These are phyloP conservation scores for Fusarium chaquense DNA, from an alignment of 2,329 filamentous ascomycete genomes.

Conservation along the genomic window DNA sequence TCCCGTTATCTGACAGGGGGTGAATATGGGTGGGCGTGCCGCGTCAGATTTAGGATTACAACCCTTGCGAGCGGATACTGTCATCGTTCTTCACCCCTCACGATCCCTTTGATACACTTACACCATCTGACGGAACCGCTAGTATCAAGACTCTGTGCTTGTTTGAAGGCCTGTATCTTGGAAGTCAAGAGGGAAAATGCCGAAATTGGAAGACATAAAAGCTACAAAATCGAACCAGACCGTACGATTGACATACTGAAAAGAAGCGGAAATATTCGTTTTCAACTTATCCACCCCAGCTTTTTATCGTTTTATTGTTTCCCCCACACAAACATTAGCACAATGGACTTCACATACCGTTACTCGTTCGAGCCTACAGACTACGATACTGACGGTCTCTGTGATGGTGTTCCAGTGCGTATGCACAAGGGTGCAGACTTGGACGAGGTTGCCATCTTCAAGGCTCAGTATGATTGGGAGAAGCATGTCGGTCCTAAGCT, in stretches of 20 bases:
- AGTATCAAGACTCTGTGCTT: not conserved
- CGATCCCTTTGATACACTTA: not conserved
- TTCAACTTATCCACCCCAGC: not conserved
- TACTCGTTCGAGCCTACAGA: constrained; percentile 6
- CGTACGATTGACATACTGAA: not conserved
- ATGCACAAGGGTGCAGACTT: constrained; percentile 3
- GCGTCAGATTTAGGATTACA: not conserved
- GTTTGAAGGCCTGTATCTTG: not conserved
- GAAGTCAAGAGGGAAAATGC: not conserved
- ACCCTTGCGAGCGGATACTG: not conserved
- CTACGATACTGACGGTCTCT: constrained; percentile 5
- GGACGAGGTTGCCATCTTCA: constrained; percentile 7
- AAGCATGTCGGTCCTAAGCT: constrained; percentile 7
- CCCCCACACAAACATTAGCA: not conserved
- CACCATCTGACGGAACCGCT: not conserved
- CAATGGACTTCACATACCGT: constrained; percentile 10
- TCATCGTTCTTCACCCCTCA: not conserved
- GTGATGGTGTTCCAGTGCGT: constrained; percentile 7
- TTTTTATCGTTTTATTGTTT: not conserved
- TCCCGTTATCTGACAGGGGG: not conserved
- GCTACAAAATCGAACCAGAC: not conserved
- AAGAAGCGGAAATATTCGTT: not conserved
- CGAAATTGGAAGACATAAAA: not conserved
- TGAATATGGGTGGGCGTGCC: not conserved
- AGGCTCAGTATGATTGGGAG: constrained; percentile 5